Conservation (phyloP, 2,329 filamentous ascomycete species). For the Tolypocladium ophioglossoides region DNA sequence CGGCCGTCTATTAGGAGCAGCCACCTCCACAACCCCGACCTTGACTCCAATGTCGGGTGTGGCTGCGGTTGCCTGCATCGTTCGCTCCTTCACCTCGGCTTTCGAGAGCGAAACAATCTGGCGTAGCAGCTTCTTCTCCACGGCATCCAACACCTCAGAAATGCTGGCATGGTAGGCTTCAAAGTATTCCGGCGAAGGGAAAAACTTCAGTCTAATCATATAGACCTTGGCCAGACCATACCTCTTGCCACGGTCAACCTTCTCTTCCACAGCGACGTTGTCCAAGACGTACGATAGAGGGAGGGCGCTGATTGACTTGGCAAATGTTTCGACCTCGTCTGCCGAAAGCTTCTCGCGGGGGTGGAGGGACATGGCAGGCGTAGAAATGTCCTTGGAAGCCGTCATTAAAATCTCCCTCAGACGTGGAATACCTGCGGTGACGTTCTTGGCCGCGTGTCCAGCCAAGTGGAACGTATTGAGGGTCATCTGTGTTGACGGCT, state of each 20-base stretch:
- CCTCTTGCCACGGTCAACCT: constrained; percentile 59
- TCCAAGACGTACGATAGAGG: constrained; percentile 78
- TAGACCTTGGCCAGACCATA: constrained; percentile 72
- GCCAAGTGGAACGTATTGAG: constrained; percentile 99
- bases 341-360: constrained; percentile 61
- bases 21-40: constrained; percentile 43
- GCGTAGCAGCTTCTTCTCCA: constrained; percentile 74
- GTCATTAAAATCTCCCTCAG: constrained; percentile 98
- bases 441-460: constrained; percentile 96
- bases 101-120: constrained; percentile 59
- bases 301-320: constrained; percentile 83
- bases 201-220: constrained; percentile 72
- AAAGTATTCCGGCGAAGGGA: constrained; percentile 72
- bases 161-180: constrained; percentile 75
- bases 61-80: constrained; percentile 52
- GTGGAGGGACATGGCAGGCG: constrained; percentile 82
- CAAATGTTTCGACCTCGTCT: constrained; percentile 65
- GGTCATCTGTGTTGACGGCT: constrained; percentile 98
- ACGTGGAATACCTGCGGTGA: constrained; percentile 95
- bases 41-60: constrained; percentile 61
- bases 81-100: constrained; percentile 76
- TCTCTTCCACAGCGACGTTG: constrained; percentile 69
- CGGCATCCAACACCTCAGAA: constrained; percentile 63
- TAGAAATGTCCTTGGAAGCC: constrained; percentile 78
- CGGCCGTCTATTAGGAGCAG: constrained; percentile 19